Percentiles rank a stretch among this genome's conserved stretches.
phyloP scores from a whole-genome alignment of 2,329 filamentous ascomycete genomes.

The Microdochium trichocladiopsis region DNA sequence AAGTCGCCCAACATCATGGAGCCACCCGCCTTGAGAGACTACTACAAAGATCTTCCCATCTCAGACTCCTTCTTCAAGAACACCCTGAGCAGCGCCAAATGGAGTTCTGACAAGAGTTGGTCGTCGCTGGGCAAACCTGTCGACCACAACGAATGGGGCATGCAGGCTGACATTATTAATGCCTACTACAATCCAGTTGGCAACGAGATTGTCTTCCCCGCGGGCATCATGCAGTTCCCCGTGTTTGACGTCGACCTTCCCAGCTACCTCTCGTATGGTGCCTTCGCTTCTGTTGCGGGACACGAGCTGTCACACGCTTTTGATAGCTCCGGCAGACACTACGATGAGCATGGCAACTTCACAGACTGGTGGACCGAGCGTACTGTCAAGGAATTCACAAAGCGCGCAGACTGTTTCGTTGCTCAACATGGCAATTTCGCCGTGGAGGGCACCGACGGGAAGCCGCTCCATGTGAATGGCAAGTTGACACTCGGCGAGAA shows the following conservation, averaged over 20 bases:
- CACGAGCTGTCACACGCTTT: constrained; percentile 63
- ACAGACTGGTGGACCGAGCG: constrained; percentile 58
- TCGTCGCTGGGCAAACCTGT: constrained; percentile 50
- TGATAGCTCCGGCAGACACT: constrained; percentile 55
- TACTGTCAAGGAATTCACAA: constrained; percentile 48
- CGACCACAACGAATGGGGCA: constrained; percentile 51
- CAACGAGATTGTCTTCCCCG: constrained; percentile 60
- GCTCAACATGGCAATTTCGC: constrained; percentile 54
- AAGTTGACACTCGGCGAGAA: constrained; percentile 57
- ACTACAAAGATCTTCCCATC: constrained; percentile 44
- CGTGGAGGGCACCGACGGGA: constrained; percentile 43
- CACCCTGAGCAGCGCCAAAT: constrained; percentile 36
- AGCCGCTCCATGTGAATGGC: constrained; percentile 53
- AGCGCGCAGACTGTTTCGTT: constrained; percentile 54
- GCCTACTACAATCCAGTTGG: constrained; percentile 57
- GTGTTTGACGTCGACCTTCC: constrained; percentile 47
- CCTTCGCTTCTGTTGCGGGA: constrained; percentile 55
- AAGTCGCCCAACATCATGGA: constrained; percentile 53
- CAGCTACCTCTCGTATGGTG: constrained; percentile 51
- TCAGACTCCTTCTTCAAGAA: constrained; percentile 50
- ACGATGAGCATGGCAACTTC: constrained; percentile 55
- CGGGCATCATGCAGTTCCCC: constrained; percentile 59
- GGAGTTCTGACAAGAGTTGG: constrained; percentile 42
- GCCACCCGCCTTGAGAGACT: constrained; percentile 41
- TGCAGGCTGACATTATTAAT: constrained; percentile 53